Base-by-base conservation (phyloP, 2,329 filamentous ascomycete genomes). In the Stachybotrys chartarum region DNA sequence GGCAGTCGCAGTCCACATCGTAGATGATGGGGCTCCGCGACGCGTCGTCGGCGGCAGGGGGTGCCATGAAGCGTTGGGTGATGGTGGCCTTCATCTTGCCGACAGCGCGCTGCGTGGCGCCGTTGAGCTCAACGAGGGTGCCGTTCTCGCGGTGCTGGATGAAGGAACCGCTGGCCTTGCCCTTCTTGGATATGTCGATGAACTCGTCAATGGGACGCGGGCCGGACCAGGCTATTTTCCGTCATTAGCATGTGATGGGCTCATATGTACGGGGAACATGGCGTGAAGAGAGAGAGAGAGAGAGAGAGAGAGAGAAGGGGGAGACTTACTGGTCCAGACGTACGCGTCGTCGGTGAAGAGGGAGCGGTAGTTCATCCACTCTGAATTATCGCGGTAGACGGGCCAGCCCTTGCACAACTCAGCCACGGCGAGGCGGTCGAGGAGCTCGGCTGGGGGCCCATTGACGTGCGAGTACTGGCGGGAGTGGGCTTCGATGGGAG, bases 91-190 rank as follows among this genome's bases (percentile, higher is more conserved):
- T 79, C 77, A 79, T 79, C 69, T 79, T 79, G 59, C 76, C 76
- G 30, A 80, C 67, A 53, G 76, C 78, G 30, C 76, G 75, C 52
- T 60, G 59, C n/a, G 60, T 68, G 14, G 60, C 56, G 8, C 64
- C 64, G 62, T 70, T 72, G 45, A 78, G 67, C 59, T 79, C 76
- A 47, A 77, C 74, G 10, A 73, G 62, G 0, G 75, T 78, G 46
- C 77, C 76, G 64, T 75, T 78, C 60, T 78, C 76, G 56, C 79
- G 78, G 64, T 83, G 80, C 77, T 80, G 79, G 67, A 82, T 82
- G 67, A 80, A 81, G 52, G 74, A 78, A 17, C 79, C 78, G 10
- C 70, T 68, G 30, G 74, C 68, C 65, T 80, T 80, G 55, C 78
- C 79, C 8, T 69, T 65, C 58, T 80, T 75, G 12, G 78, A 82